Evolutionary conservation across 192 early-diverging fungal genomes (phyloP), one percentile per base, ranked within the genome.

Genomic region (Radiomyces spectabilis): DNA sequence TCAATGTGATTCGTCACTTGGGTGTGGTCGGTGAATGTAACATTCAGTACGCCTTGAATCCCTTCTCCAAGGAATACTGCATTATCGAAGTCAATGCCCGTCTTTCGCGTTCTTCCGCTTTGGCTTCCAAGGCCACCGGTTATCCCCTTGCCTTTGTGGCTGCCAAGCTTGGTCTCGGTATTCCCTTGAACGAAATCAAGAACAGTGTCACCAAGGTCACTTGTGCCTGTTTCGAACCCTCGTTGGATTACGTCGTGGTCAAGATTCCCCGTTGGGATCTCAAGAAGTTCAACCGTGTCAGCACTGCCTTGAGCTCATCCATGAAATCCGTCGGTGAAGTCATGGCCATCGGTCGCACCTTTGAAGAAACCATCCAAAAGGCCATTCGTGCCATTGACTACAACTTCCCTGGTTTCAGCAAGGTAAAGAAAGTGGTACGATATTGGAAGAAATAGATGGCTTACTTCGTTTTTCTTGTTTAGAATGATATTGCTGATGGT

Each of bases 231-330:
- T 98, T 98, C 60, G 95, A 98, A 72, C 95, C 95, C 5, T 89
- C 86, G 34, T 68, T 98, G 31, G 95, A 98, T 72, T 98, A 97
- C 59, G 72, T 91, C 35, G 94, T 98, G 13, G 86, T 85, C 52
- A 98, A 98, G 81, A 95, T 98, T 62, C 95, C 95, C 57, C 83
- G 94, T 30, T 98, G 95, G 95, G 95, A 98, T 68, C 74, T 98
- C 47, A 78, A 65, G 46, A 98, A 98, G 73, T 98, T 98, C 71
- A 79, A 87, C 48, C 88, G 88, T 63, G 95, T 98, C 22, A 76
- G 78, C 53, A 83, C 85, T 60, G 80, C 89, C 41, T 80, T 94
- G 43, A 91, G 90, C 13, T 86, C 84, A 19, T 80, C 84, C 37
- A 97, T 97, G 94, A 98, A 98, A 73, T 85, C 81, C 56, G 95